These are phyloP conservation scores for Colletotrichum gloeosporioides DNA, from an alignment of 2,329 filamentous ascomycete genomes.

Conservation along the genomic window DNA sequence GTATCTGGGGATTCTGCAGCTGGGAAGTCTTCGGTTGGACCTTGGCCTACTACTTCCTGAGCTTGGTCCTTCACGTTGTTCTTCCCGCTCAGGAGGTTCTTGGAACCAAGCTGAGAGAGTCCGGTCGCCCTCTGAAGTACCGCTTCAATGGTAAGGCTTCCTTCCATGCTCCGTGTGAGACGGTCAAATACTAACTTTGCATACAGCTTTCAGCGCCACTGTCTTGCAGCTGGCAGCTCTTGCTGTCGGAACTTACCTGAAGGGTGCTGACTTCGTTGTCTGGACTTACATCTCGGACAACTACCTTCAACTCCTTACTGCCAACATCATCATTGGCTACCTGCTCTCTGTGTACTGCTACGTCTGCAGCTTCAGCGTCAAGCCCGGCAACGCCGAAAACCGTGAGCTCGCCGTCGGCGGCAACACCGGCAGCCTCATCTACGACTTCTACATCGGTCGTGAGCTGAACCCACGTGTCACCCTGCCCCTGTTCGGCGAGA, in stretches of 20 bases:
- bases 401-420: conserved; percentile 72
- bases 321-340: conserved; percentile 68
- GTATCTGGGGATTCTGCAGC: conserved; percentile 70
- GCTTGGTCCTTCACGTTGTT: conserved; percentile 72
- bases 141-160: conserved; percentile 69
- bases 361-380: conserved; percentile 67
- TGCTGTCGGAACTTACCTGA: conserved; percentile 63
- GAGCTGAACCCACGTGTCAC: conserved; percentile 74
- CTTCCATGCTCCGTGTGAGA: rapidly evolving
- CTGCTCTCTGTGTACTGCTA: conserved; percentile 68
- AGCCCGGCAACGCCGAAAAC: conserved; percentile 61
- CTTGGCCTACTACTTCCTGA: conserved; percentile 77
- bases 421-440: conserved; percentile 70
- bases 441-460: conserved; percentile 80
- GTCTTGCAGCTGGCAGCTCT: conserved; percentile 9
- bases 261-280: conserved; percentile 69
- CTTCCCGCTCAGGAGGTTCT: conserved; percentile 74
- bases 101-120: conserved; percentile 68
- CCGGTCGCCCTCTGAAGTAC: conserved; percentile 75
- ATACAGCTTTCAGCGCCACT: background rate
- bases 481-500: conserved; percentile 67
- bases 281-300: conserved; percentile 79
- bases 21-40: conserved; percentile 70
- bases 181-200: background rate
- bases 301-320: conserved; percentile 69